Conservation (phyloP, 345 rosid species). For the Erysimum cheiranthoides region DNA sequence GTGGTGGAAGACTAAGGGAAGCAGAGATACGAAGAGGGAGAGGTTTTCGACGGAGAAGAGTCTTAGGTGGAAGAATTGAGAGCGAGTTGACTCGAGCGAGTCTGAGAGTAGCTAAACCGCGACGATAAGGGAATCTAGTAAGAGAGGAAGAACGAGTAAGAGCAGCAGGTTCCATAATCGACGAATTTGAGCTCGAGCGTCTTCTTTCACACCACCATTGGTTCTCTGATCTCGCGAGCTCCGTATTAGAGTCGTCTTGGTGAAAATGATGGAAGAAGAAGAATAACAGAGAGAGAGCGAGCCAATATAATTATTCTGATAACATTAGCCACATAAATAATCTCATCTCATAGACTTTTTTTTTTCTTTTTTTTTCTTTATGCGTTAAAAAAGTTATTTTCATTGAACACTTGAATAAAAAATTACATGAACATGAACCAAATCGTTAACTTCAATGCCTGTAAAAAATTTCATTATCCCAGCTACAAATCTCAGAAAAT, state of each 20-base stretch:
- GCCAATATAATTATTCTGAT: conserved; percentile 15
- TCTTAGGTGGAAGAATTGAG: conserved; percentile 27
- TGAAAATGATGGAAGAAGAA: not conserved
- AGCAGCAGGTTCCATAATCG: conserved; percentile 56
- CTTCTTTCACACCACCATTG: conserved; percentile 37
- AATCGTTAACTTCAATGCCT: not conserved
- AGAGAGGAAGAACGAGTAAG: conserved; percentile 50
- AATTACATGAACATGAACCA: not conserved
- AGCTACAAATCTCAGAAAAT: conserved; percentile 10
- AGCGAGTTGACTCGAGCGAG: conserved; percentile 52
- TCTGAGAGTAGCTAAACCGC: conserved; percentile 43
- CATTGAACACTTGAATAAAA: not conserved
- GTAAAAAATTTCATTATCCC: conserved; percentile 13
- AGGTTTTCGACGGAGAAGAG: conserved; percentile 40
- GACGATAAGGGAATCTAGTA: conserved; percentile 49
- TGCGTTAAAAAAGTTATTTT: not conserved
- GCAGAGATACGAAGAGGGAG: conserved; percentile 43
- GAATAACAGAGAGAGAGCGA: not conserved
- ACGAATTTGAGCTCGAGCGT: conserved; percentile 15
- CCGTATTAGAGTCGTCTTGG: conserved; percentile 25
- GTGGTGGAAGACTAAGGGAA: conserved; percentile 33
- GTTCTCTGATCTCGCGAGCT: conserved; percentile 38
- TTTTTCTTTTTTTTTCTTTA: not conserved
- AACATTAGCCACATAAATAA: conserved; percentile 43
- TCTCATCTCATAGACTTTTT: conserved; percentile 22